Conservation (phyloP, 2,329 filamentous ascomycete genomes). For the Drechslerella stenobrocha region DNA sequence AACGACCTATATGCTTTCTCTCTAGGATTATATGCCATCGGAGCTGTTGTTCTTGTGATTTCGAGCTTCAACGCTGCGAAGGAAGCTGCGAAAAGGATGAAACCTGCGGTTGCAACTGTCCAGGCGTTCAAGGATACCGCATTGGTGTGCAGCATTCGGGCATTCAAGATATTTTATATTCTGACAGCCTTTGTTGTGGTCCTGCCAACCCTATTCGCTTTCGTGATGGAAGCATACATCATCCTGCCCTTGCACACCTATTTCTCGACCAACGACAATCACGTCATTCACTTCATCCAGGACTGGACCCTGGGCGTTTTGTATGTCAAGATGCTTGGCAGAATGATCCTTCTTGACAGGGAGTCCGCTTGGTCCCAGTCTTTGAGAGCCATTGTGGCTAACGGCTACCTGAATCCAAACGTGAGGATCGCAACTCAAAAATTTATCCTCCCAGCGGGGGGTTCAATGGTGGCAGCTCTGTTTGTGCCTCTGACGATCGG, state of each 20-base stretch:
- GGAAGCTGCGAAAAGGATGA: slow-evolving; percentile 22
- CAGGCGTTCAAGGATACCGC: slow-evolving; percentile 35
- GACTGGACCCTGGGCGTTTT: slow-evolving; percentile 92
- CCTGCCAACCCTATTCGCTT: slow-evolving; percentile 76
- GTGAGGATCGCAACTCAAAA: slow-evolving; percentile 77
- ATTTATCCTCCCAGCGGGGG: slow-evolving; percentile 75
- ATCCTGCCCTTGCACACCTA: slow-evolving; percentile 85
- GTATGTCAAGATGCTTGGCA: slow-evolving; percentile 78
- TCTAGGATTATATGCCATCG: slow-evolving; percentile 80
- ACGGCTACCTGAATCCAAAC: slow-evolving; percentile 80
- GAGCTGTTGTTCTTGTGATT: slow-evolving; percentile 66
- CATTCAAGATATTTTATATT: slow-evolving; percentile 68
- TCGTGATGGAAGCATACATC: slow-evolving; percentile 83
- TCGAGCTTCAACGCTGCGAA: slow-evolving; percentile 52
- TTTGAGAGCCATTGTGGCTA: slow-evolving; percentile 62
- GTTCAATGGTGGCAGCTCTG: slow-evolving; percentile 67
- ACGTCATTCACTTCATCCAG: slow-evolving; percentile 84
- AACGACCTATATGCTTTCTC: slow-evolving; percentile 98
- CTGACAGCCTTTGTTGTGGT: slow-evolving; percentile 74
- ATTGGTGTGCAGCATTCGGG: slow-evolving; percentile 49
- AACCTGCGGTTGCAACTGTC: slow-evolving; percentile 24
- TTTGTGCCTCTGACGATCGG: slow-evolving; percentile 67
- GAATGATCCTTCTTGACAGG: slow-evolving; percentile 69
- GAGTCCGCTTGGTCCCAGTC: slow-evolving; percentile 73
- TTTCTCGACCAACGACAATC: slow-evolving; percentile 59